Percentiles rank a stretch among this genome's conserved stretches.
Evolutionary conservation across 2,329 filamentous ascomycete species (phyloP).

Genomic region (Diaporthe ampelina): DNA sequence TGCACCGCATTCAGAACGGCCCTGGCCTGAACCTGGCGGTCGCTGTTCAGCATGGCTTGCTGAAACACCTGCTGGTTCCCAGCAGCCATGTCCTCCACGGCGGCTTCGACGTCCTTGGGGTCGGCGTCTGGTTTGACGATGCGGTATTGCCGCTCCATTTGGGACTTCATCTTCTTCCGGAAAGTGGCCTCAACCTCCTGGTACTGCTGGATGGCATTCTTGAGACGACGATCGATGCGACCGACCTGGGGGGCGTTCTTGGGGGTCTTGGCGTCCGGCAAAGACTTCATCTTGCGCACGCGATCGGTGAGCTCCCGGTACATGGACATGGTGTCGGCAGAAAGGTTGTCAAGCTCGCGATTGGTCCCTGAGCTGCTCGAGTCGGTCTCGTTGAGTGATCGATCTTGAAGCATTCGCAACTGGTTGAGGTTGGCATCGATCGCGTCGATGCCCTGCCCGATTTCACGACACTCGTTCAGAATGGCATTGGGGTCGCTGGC

Average conservation of each 20-base stretch:
- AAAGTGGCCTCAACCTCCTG: constrained; percentile 85
- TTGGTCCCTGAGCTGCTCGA: constrained; percentile 75
- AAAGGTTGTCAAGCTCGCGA: constrained; percentile 79
- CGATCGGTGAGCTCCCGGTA: constrained; percentile 86
- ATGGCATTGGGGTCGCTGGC: constrained; percentile 78
- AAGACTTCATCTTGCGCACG: constrained; percentile 86
- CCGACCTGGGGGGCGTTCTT: constrained; percentile 86
- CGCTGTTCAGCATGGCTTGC: constrained; percentile 86
- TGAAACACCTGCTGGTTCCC: constrained; percentile 87
- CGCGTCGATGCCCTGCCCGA: constrained; percentile 81
- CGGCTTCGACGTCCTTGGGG: constrained; percentile 82
- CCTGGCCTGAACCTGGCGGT: constrained; percentile 84
- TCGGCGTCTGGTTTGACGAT: constrained; percentile 88
- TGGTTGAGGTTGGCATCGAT: constrained; percentile 81
- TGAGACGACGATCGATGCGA: constrained; percentile 83
- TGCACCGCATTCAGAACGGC: constrained; percentile 84
- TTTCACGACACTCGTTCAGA: constrained; percentile 86
- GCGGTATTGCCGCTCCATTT: constrained; percentile 89
- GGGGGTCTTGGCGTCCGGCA: constrained; percentile 79
- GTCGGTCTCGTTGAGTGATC: constrained; percentile 81
- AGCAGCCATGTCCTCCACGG: constrained; percentile 78
- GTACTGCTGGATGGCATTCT: constrained; percentile 85
- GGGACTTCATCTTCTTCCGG: constrained; percentile 83
- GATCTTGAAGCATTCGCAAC: constrained; percentile 78
- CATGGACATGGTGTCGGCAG: constrained; percentile 83